A percentile compares a stretch with the other conserved stretches of the same genome.
These are phyloP conservation scores for Eleusine indica DNA, from an alignment of 176 grass and related monocot genomes.

Conservation along the genomic window DNA sequence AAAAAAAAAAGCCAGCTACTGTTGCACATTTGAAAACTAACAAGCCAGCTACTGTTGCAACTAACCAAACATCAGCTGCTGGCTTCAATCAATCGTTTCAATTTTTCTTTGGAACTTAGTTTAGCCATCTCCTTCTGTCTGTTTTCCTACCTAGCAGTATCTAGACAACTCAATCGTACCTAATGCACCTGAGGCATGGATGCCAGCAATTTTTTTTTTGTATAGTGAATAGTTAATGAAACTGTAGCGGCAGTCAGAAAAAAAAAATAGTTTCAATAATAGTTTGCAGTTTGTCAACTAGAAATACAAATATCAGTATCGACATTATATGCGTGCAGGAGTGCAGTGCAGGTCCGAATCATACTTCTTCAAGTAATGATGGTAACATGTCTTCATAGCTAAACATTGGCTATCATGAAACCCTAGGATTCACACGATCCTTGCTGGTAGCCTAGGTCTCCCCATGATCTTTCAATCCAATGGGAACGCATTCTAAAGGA, in stretches of 20 bases:
- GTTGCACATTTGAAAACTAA: not conserved
- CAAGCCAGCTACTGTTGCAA: not conserved
- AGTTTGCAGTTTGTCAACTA: not conserved
- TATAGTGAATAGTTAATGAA: not conserved
- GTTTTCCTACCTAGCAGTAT: not conserved
- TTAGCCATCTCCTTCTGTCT: not conserved
- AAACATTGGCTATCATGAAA: not conserved
- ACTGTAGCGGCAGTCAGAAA: not conserved
- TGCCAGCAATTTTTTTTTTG: not conserved
- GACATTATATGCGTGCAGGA: not conserved
- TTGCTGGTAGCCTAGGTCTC: not conserved
- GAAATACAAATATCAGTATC: constrained; percentile 4
- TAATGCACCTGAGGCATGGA: not conserved
- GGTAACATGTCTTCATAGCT: not conserved
- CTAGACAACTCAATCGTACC: constrained; percentile 12
- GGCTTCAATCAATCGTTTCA: not conserved
- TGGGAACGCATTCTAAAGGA: not conserved
- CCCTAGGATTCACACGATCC: not conserved
- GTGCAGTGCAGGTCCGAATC: not conserved
- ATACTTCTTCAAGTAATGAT: constrained; percentile 1
- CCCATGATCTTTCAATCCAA: not conserved
- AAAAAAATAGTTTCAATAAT: not conserved
- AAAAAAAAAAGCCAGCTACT: not conserved
- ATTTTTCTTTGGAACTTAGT: not conserved
- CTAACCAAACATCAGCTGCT: not conserved